Base-by-base conservation (phyloP, 306 rosid genomes). In the Citrullus amarus region DNA sequence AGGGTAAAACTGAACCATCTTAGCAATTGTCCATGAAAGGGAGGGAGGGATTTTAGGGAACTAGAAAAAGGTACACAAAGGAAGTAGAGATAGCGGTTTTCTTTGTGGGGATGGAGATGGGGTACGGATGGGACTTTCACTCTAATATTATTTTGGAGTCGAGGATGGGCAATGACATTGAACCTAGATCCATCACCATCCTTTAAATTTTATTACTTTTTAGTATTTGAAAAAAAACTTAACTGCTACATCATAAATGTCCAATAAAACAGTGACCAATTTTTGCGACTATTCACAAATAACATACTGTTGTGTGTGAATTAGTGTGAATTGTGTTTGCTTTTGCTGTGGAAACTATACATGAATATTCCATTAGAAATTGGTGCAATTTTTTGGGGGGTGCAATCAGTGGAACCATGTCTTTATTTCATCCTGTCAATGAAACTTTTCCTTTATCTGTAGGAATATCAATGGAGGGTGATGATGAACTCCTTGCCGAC, bases 391-490 rank as follows among this genome's bases (percentile, higher is more conserved):
- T 66, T 67, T 18, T 2, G 4, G 51, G 32, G 67, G 30, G 30
- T 67, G 73, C 73, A 67, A 18, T 18, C 14, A 16, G 11, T 68
- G 75, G 36, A 20, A 69, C 54, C 46, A 54, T 9, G 15, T 54
- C 20, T 63, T 28, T 75, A 43, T 20, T 69, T 69, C 16, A 46
- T 69, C n/a, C 25, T 18, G 53, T 56, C 39, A 12, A 15, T 38
- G 67, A 20, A 63, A 28, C 67, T 71, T 65, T 48, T 48, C 13
- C 54, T 13, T 43, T 80, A 43, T 75, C 72, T 71, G 55, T 88
- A 94, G 98, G 96, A 65, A 94, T 94, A 87, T 92, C 98, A 62
- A 90, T 94, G 97, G 97, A 94, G 76, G 98, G 98, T 75, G 98
- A 94, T 90, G 98, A 94, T 41, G 96, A 85, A 84, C 96, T 94